A percentile compares a stretch with the other conserved stretches of the same genome.
phyloP scores from a whole-genome alignment of 129 eudicot genomes.

The Saposhnikovia divaricata region DNA sequence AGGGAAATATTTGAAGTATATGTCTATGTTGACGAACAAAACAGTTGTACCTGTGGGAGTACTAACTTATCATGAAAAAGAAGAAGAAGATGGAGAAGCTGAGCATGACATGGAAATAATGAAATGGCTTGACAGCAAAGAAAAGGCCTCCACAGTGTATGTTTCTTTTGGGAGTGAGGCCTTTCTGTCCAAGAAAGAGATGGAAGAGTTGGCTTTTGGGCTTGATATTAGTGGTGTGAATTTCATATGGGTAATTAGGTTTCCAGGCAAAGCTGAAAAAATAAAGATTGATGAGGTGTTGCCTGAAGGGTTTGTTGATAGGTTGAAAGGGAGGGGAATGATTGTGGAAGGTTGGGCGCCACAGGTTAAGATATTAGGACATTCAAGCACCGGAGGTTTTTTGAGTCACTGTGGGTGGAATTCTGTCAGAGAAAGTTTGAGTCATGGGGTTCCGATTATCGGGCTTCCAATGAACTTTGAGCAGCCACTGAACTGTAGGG shows the following conservation, averaged over 20 bases:
- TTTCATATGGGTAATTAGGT: conserved; percentile 29
- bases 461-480: conserved; percentile 23
- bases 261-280: conserved; percentile 2
- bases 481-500: conserved; percentile 23
- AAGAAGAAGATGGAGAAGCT: no score
- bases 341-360: conserved; percentile 27
- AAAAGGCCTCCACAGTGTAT: conserved; percentile 12
- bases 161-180: conserved; percentile 31
- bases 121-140: conserved; percentile 15
- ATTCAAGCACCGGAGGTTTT: conserved; percentile 20
- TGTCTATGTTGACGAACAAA: no score
- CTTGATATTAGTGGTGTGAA: conserved; percentile 17
- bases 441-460: conserved; percentile 17
- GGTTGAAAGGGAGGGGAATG: conserved; percentile 18
- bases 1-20: conserved; percentile 20
- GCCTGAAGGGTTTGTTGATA: conserved; percentile 20
- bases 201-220: conserved; percentile 20
- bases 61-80: no score
- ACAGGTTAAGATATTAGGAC: conserved; percentile 20
- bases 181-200: conserved; percentile 21
- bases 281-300: conserved; percentile 8
- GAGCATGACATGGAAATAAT: background rate
- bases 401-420: conserved; percentile 31
- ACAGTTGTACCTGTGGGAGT: no score
- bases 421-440: conserved; percentile 23